phyloP scores from a whole-genome alignment of 2,329 filamentous ascomycete species.

The Lachnellula subtilissima region DNA sequence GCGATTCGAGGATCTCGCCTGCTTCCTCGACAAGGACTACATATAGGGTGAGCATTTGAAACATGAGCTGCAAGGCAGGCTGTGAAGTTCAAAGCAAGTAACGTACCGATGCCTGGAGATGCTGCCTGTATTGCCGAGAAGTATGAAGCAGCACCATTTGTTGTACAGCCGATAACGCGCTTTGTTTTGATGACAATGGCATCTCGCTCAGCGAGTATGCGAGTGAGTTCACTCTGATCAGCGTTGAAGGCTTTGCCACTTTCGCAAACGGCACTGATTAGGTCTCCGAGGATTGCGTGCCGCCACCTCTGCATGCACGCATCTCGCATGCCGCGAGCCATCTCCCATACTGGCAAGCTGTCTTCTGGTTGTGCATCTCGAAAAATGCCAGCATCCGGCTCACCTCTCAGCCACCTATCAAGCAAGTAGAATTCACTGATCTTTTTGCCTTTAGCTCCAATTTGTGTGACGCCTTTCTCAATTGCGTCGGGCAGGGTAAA shows the following conservation, averaged over 20 bases:
- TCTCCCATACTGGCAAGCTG: constrained; percentile 46
- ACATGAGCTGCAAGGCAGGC: background rate
- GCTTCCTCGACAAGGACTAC: constrained; percentile 61
- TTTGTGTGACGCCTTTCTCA: constrained; percentile 39
- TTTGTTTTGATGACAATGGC: constrained; percentile 45
- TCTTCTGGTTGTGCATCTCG: constrained; percentile 23
- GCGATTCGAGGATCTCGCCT: constrained; percentile 66
- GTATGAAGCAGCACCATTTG: constrained; percentile 63
- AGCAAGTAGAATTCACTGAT: constrained; percentile 48
- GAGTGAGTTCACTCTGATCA: constrained; percentile 37
- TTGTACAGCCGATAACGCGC: constrained; percentile 65
- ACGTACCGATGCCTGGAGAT: constrained; percentile 44
- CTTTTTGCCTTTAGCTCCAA: constrained; percentile 42
- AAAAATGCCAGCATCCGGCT: constrained; percentile 41
- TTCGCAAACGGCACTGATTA: constrained; percentile 37
- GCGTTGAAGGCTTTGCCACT: constrained; percentile 39
- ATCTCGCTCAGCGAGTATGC: constrained; percentile 41
- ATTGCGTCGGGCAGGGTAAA: constrained; percentile 45
- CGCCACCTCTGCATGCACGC: constrained; percentile 40
- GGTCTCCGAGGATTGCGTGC: constrained; percentile 45
- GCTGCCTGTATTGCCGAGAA: constrained; percentile 48
- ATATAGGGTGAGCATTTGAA: background rate
- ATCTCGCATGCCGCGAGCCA: constrained; percentile 37
- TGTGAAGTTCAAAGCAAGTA: constrained; percentile 28
- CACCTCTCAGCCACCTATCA: constrained; percentile 46